Conservation (phyloP, 768 basidiomycete species). For the Suillus occidentalis region DNA sequence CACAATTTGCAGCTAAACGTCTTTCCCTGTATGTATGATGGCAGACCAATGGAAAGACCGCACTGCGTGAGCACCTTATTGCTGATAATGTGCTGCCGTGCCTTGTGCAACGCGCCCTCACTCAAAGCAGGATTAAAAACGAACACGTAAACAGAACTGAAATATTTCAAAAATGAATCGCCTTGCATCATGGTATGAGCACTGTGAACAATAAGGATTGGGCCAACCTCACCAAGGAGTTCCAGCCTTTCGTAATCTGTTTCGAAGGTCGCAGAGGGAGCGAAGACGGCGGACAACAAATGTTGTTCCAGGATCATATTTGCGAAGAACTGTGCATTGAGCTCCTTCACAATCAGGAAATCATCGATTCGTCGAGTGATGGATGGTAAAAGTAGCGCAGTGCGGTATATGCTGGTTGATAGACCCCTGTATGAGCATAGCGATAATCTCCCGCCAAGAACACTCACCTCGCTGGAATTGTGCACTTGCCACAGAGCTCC, state of each 20-base stretch:
- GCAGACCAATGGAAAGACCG: constrained; percentile 59
- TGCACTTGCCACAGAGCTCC: constrained; percentile 74
- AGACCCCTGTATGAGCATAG: not conserved
- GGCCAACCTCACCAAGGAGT: constrained; percentile 59
- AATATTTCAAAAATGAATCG: constrained; percentile 81
- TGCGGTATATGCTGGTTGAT: constrained; percentile 59
- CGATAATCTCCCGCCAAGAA: not conserved
- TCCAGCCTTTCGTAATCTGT: constrained; percentile 85
- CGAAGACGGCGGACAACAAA: constrained; percentile 64
- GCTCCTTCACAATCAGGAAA: constrained; percentile 71
- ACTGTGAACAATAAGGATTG: not conserved
- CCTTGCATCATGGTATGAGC: constrained; percentile 39
- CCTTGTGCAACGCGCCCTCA: constrained; percentile 68
- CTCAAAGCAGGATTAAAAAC: constrained; percentile 61
- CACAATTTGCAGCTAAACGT: constrained; percentile 67
- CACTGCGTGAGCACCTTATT: constrained; percentile 64
- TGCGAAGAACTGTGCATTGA: constrained; percentile 69
- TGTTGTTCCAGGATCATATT: constrained; percentile 59
- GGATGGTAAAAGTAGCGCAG: constrained; percentile 71
- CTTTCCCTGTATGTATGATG: constrained; percentile 72
- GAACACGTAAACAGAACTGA: constrained; percentile 73
- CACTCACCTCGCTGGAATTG: constrained; percentile 68
- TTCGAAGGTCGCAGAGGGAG: constrained; percentile 69
- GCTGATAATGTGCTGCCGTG: constrained; percentile 70
- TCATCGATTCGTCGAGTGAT: constrained; percentile 73